Conservation (phyloP, 306 rosid genomes). For the Gleditsia sinensis region DNA sequence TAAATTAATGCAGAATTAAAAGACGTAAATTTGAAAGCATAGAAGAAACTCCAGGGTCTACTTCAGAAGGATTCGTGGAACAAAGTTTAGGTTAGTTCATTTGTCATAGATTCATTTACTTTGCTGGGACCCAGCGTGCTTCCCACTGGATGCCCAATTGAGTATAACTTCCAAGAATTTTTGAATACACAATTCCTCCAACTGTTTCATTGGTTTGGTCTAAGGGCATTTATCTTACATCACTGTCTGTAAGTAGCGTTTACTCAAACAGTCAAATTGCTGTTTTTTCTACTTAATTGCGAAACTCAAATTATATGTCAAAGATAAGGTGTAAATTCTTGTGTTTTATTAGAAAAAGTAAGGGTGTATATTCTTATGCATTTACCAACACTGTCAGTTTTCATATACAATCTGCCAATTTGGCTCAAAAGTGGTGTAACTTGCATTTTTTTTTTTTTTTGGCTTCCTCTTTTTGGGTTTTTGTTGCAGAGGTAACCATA, state of each 20-base stretch:
- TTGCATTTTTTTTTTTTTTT: background rate
- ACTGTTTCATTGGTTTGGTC: conserved; percentile 6
- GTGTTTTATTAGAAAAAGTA: background rate
- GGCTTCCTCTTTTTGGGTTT: background rate
- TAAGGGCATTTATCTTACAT: conserved; percentile 13
- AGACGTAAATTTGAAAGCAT: conserved; percentile 55
- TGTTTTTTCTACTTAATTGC: background rate
- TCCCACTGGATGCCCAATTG: background rate
- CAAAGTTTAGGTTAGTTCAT: conserved; percentile 47
- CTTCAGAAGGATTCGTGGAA: conserved; percentile 41
- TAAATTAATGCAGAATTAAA: conserved; percentile 53
- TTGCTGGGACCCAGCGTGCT: conserved; percentile 8
- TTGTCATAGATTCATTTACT: conserved; percentile 7
- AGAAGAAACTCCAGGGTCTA: conserved; percentile 47
- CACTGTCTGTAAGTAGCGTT: background rate
- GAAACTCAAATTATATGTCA: background rate
- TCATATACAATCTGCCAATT: conserved; percentile 10
- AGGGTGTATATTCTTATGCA: background rate
- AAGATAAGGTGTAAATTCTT: background rate
- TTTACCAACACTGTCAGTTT: conserved; percentile 9
- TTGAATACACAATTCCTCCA: background rate
- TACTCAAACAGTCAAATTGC: background rate
- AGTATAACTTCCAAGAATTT: background rate
- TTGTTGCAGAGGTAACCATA: conserved; percentile 49
- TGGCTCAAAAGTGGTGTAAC: conserved; percentile 6